These are phyloP conservation scores for Pilobolus umbonatus DNA, from an alignment of 192 early-diverging fungal genomes.

Conservation along the genomic window DNA sequence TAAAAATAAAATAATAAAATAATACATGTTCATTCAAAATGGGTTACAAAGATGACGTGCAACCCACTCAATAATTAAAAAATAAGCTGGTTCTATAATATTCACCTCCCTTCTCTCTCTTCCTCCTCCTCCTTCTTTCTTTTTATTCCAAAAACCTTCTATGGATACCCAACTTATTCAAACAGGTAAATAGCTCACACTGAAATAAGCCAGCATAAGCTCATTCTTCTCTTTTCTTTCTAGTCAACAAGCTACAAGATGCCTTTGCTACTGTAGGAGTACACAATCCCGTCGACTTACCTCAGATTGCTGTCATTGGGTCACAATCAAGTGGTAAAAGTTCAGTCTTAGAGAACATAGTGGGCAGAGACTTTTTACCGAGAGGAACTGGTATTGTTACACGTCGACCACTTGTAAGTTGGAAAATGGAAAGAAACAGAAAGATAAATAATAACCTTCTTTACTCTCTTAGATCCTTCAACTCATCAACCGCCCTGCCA, in stretches of 20 bases:
- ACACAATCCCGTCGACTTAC: constrained; percentile 84
- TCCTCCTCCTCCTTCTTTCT: constrained; percentile 5
- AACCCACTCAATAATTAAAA: no score
- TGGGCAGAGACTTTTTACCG: constrained; percentile 97
- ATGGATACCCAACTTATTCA: constrained; percentile 55
- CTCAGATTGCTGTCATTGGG: constrained; percentile 85
- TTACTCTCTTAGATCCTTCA: constrained; percentile 58
- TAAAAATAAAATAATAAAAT: no score
- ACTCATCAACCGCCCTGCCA: constrained; percentile 86
- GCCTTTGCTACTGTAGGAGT: constrained; percentile 89
- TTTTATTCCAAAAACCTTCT: background rate
- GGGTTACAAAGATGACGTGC: no score
- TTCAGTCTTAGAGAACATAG: constrained; percentile 99
- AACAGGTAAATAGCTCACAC: constrained; percentile 33
- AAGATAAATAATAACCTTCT: background rate
- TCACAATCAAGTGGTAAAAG: constrained; percentile 90
- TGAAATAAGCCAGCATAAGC: background rate
- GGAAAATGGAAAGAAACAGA: background rate
- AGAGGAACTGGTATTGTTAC: constrained; percentile 97
- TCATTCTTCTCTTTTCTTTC: background rate
- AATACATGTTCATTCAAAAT: no score
- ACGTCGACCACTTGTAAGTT: constrained; percentile 85
- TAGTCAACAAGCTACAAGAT: constrained; percentile 85
- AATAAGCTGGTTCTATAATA: no score
- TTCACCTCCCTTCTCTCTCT: background rate